These are phyloP conservation scores for Fusarium nodosum DNA, from an alignment of 2,329 filamentous ascomycete genomes.

Conservation along the genomic window DNA sequence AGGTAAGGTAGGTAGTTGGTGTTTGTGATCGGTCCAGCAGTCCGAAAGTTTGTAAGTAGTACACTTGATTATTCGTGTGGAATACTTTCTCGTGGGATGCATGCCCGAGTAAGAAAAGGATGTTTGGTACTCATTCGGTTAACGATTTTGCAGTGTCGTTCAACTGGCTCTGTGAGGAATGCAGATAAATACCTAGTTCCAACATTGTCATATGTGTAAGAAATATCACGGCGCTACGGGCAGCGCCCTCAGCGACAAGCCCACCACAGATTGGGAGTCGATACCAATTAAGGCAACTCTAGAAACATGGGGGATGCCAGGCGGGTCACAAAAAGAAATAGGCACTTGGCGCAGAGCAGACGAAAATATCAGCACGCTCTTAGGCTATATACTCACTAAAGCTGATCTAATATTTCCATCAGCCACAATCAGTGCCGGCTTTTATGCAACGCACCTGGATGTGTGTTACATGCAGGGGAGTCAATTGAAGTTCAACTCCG, in stretches of 20 bases:
- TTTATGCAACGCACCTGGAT: background rate
- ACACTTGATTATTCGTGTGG: background rate
- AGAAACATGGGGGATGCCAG: slow-evolving; percentile 27
- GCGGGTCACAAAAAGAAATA: too few relatives aligned
- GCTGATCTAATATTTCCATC: too few relatives aligned
- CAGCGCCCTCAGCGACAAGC: slow-evolving; percentile 48
- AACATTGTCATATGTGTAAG: slow-evolving; percentile 24
- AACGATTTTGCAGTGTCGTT: background rate
- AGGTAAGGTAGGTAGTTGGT: background rate
- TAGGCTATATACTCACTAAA: too few relatives aligned
- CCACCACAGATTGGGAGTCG: slow-evolving; percentile 31
- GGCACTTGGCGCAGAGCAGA: too few relatives aligned
- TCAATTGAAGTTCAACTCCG: slow-evolving; percentile 29
- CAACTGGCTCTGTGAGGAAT: slow-evolving; percentile 28
- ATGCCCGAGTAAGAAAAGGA: background rate
- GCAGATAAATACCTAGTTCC: slow-evolving; percentile 33
- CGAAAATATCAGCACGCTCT: too few relatives aligned
- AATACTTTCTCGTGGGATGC: background rate
- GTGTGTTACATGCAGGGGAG: slow-evolving; percentile 21
- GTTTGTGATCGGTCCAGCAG: slow-evolving; percentile 1
- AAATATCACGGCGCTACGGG: slow-evolving; percentile 36
- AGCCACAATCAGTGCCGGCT: too few relatives aligned
- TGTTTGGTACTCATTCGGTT: background rate
- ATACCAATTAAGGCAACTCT: slow-evolving; percentile 30
- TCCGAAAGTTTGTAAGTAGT: background rate